Evolutionary conservation across 352 stramenopile species (phyloP).

Genomic region (Phytophthora meadii): DNA sequence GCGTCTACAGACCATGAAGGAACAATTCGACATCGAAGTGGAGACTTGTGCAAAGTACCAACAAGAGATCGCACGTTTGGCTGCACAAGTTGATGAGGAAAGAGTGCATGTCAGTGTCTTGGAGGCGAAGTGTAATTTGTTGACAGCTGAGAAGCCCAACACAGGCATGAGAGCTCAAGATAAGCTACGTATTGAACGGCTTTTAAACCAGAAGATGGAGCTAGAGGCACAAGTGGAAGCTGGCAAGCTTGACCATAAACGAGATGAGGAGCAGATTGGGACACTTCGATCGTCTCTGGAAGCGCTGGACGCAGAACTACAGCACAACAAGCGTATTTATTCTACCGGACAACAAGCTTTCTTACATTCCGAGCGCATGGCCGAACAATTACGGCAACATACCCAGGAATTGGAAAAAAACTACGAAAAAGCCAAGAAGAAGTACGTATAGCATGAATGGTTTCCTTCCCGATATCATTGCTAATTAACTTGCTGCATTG

Average conservation of each 20-base stretch:
- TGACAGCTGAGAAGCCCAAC: slow-evolving; percentile 77
- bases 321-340: slow-evolving; percentile 84
- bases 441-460: slow-evolving; percentile 36
- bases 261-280: slow-evolving; percentile 78
- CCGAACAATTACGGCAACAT: slow-evolving; percentile 75
- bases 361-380: slow-evolving; percentile 69
- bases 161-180: slow-evolving; percentile 81
- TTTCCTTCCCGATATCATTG: background rate
- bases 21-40: slow-evolving; percentile 68
- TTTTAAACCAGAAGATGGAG: slow-evolving; percentile 84
- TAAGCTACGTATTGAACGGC: slow-evolving; percentile 77
- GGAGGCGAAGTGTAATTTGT: slow-evolving; percentile 71
- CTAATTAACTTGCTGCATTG: background rate
- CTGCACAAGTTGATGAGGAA: slow-evolving; percentile 58
- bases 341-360: slow-evolving; percentile 81
- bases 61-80: slow-evolving; percentile 50
- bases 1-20: slow-evolving; percentile 66
- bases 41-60: slow-evolving; percentile 45
- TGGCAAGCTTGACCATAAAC: slow-evolving; percentile 60
- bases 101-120: slow-evolving; percentile 66
- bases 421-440: slow-evolving; percentile 78
- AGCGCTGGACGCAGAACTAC: slow-evolving; percentile 74
- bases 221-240: slow-evolving; percentile 68
- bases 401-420: slow-evolving; percentile 77
- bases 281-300: slow-evolving; percentile 71